Conservation (phyloP, 768 basidiomycete species). For the Collybia sp. region DNA sequence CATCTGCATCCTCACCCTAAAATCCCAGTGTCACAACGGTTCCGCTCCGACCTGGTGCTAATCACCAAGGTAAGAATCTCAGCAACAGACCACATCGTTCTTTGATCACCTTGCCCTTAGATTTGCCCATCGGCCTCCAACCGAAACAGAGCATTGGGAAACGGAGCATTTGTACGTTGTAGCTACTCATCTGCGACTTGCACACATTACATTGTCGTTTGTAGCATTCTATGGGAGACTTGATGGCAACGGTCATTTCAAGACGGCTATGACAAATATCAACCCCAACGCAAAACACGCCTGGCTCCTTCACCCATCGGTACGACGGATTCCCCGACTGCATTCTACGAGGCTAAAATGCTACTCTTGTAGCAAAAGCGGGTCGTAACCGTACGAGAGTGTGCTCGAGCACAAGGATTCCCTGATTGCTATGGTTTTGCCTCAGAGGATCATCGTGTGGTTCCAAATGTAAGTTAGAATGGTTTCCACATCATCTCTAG, state of each 20-base stretch:
- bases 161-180: conserved; percentile 16
- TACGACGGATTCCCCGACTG: conserved; percentile 9
- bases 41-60: conserved; percentile 45
- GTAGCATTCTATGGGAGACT: conserved; percentile 56
- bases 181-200: not conserved
- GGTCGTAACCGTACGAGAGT: conserved; percentile 60
- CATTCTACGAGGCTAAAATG: not conserved
- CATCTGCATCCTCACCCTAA: not conserved
- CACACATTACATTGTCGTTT: conserved; percentile 1
- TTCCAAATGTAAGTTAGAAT: conserved; percentile 40
- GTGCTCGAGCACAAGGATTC: conserved; percentile 75
- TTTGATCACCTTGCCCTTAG: conserved; percentile 17
- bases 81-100: too few relatives aligned
- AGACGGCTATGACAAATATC: conserved; percentile 58
- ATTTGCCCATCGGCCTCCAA: conserved; percentile 35
- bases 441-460: conserved; percentile 7
- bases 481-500: too few relatives aligned
- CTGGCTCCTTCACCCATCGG: conserved; percentile 39
- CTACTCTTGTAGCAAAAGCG: conserved; percentile 56
- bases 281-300: conserved; percentile 45
- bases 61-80: conserved; percentile 39
- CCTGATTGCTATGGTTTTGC: conserved; percentile 63
- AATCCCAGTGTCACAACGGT: conserved; percentile 44
- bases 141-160: conserved; percentile 18
- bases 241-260: conserved; percentile 47